Evolutionary conservation across 345 rosid genomes (phyloP).

Genomic region (Eucalyptus microcorys): DNA sequence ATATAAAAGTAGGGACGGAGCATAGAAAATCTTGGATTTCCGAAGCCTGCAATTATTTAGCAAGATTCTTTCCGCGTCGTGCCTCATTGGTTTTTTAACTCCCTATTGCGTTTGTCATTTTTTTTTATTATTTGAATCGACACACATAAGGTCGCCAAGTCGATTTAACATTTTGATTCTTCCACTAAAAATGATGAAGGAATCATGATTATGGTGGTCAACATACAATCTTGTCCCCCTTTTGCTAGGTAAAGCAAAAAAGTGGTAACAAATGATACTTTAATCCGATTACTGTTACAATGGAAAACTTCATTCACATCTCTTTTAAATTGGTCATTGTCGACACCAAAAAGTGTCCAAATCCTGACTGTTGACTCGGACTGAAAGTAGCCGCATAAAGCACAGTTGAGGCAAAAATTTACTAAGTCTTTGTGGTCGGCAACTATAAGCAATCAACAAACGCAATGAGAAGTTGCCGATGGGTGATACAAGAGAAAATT

Average conservation of each 20-base stretch:
- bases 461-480: not conserved
- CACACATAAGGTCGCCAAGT: not conserved
- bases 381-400: not conserved
- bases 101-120: not conserved
- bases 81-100: not conserved
- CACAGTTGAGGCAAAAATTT: not conserved
- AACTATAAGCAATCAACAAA: not conserved
- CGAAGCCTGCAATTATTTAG: not conserved
- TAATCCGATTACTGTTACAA: not conserved
- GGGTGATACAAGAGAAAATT: not conserved
- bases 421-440: not conserved
- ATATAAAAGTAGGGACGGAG: not conserved
- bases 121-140: not conserved
- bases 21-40: not conserved
- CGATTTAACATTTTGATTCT: not conserved
- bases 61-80: not conserved
- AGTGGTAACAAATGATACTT: not conserved
- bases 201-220: not conserved
- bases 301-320: not conserved
- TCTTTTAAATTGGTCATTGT: not conserved
- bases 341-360: not conserved
- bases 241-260: not conserved
- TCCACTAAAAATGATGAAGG: not conserved
- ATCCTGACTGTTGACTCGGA: not conserved
- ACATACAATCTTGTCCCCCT: not conserved